These are phyloP conservation scores for Mortierella sp. DNA, from an alignment of 371 early-diverging fungal genomes.

Conservation along the genomic window DNA sequence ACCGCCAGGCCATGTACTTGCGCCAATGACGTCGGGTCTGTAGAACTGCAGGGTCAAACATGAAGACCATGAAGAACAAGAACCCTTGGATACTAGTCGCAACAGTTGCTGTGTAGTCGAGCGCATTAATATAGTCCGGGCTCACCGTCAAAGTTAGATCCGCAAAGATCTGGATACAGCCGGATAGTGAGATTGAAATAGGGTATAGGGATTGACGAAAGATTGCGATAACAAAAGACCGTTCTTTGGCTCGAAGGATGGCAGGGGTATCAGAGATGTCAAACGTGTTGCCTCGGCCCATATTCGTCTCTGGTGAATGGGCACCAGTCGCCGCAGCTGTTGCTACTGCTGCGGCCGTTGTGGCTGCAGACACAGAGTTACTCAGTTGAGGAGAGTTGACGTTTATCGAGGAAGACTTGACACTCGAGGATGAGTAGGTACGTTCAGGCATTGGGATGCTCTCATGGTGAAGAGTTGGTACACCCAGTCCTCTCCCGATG, in stretches of 20 bases:
- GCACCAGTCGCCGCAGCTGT: constrained; percentile 5
- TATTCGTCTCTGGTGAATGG: not conserved
- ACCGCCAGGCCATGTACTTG: constrained; percentile 48
- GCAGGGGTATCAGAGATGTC: constrained; percentile 2
- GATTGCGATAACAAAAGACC: constrained; percentile 32
- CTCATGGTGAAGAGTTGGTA: too few relatives aligned
- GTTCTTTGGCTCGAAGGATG: constrained; percentile 8
- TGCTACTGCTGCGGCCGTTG: not conserved
- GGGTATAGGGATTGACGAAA: constrained; percentile 50
- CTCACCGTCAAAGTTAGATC: constrained; percentile 22
- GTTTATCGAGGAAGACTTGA: too few relatives aligned
- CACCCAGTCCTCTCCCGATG: too few relatives aligned
- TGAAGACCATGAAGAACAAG: constrained; percentile 43
- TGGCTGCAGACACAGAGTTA: too few relatives aligned
- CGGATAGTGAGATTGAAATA: constrained; percentile 38
- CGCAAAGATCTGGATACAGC: constrained; percentile 44
- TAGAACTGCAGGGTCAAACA: constrained; percentile 45
- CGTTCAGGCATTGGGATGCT: too few relatives aligned
- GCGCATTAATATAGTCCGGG: not conserved
- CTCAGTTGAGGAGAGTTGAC: too few relatives aligned
- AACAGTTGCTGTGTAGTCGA: constrained; percentile 24
- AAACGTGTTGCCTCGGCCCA: not conserved
- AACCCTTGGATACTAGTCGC: constrained; percentile 47
- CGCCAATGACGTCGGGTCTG: constrained; percentile 36
- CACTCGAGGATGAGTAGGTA: too few relatives aligned